A percentile compares a stretch with the other conserved stretches of the same genome.
Evolutionary conservation across 805 yeast species (phyloP).

Genomic region (Candida maesae): DNA sequence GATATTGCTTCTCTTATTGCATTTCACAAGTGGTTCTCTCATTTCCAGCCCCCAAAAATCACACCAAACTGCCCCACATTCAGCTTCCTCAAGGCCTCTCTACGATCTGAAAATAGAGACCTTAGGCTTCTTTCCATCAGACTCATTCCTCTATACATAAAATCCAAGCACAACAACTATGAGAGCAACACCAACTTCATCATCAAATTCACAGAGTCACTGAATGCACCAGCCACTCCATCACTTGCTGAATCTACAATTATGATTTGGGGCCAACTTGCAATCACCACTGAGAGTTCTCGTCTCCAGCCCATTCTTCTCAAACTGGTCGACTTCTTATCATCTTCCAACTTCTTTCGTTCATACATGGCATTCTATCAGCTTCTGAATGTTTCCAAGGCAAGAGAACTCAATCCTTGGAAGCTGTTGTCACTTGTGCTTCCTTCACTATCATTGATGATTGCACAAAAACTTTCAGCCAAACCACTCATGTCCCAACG

Average conservation of each 20-base stretch:
- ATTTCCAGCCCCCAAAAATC: constrained; percentile 47
- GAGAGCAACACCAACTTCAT: constrained; percentile 44
- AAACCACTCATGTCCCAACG: constrained; percentile 52
- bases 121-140: constrained; percentile 50
- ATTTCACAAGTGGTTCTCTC: constrained; percentile 46
- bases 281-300: constrained; percentile 61
- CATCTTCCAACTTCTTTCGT: constrained; percentile 60
- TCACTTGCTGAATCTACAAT: constrained; percentile 57
- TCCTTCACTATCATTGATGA: constrained; percentile 61
- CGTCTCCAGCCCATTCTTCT: constrained; percentile 61
- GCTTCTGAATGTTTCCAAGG: constrained; percentile 52
- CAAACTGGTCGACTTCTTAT: constrained; percentile 61
- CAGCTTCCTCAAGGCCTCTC: constrained; percentile 37
- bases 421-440: constrained; percentile 76
- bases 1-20: constrained; percentile 43
- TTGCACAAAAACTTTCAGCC: constrained; percentile 49
- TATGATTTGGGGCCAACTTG: constrained; percentile 61
- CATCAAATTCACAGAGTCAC: constrained; percentile 38
- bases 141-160: constrained; percentile 48
- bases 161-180: constrained; percentile 36
- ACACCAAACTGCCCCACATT: constrained; percentile 31
- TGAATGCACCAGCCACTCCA: constrained; percentile 34
- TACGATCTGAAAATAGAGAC: constrained; percentile 46
- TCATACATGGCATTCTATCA: constrained; percentile 67
- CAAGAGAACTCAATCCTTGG: constrained; percentile 65